phyloP scores from a whole-genome alignment of 164 flowering plant genomes.

The Berberis vulgaris region DNA sequence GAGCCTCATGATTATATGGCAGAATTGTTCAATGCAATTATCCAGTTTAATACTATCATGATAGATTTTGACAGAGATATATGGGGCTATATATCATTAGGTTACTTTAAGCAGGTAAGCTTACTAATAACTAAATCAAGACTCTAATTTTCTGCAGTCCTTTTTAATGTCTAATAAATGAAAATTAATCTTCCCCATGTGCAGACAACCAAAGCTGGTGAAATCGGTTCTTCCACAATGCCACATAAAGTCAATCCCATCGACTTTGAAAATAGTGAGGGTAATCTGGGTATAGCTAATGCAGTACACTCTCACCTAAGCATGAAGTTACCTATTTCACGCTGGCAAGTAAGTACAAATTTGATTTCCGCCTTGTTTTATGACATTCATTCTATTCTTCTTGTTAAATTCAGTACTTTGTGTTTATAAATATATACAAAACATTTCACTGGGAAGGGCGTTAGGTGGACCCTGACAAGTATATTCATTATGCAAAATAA shows the following conservation, averaged over 20 bases:
- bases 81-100: conserved; percentile 84
- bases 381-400: not conserved
- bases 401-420: too few species aligned
- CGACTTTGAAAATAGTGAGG: conserved; percentile 98
- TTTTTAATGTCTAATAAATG: not conserved
- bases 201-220: conserved; percentile 88
- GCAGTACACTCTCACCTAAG: conserved; percentile 58
- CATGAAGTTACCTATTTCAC: conserved; percentile 83
- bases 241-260: conserved; percentile 99
- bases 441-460: too few species aligned
- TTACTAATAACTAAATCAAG: not conserved
- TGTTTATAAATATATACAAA: too few species aligned
- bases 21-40: conserved; percentile 55
- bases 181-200: not conserved
- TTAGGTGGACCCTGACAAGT: too few species aligned
- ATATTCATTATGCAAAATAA: too few species aligned
- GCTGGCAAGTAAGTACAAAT: conserved; percentile 66
- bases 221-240: conserved; percentile 99
- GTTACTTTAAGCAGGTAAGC: conserved; percentile 87
- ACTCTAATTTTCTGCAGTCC: not conserved
- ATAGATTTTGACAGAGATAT: conserved; percentile 82
- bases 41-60: conserved; percentile 68
- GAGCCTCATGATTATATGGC: conserved; percentile 98
- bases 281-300: conserved; percentile 85
- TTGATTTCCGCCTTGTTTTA: not conserved